These are phyloP conservation scores for Psilocybe tampanensis DNA, from an alignment of 768 basidiomycete species.

Conservation along the genomic window DNA sequence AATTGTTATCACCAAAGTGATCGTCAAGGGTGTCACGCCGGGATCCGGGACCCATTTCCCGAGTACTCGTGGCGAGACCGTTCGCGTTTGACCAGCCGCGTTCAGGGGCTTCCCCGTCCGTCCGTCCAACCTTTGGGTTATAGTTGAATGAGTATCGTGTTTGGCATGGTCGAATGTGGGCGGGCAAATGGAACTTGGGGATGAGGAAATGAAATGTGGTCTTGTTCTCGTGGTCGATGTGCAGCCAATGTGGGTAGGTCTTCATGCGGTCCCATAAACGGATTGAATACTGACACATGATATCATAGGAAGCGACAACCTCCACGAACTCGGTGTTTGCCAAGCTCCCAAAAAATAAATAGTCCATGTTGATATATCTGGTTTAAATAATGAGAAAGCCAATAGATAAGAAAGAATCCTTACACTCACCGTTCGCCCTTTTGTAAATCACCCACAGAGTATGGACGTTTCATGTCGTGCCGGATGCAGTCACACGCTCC, in stretches of 20 bases:
- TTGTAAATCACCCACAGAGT: constrained; percentile 31
- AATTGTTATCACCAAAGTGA: constrained; percentile 36
- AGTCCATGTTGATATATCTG: constrained; percentile 31
- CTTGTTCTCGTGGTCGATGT: neutral
- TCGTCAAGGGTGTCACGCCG: constrained; percentile 37
- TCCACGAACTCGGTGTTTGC: neutral
- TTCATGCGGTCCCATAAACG: constrained; percentile 19
- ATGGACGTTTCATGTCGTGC: constrained; percentile 27
- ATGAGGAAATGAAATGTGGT: constrained; percentile 17
- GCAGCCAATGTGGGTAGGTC: neutral
- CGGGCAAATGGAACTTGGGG: constrained; percentile 30
- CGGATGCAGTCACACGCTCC: constrained; percentile 24
- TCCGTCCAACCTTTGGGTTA: constrained; percentile 33
- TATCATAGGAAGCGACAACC: constrained; percentile 26
- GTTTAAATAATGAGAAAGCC: no score
- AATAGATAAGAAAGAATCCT: no score
- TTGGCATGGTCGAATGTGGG: constrained; percentile 14
- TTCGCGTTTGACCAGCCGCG: constrained; percentile 36
- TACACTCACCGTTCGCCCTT: constrained; percentile 34
- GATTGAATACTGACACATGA: constrained; percentile 22
- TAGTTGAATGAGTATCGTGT: constrained; percentile 23
- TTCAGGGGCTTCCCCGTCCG: constrained; percentile 33
- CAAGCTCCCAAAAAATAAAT: constrained; percentile 25
- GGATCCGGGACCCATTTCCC: constrained; percentile 36
- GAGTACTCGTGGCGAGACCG: constrained; percentile 30